A percentile compares a stretch with the other conserved stretches of the same genome.
These are phyloP conservation scores for Boletellus deceptivus DNA, from an alignment of 1,284 basidiomycete species.

Conservation along the genomic window DNA sequence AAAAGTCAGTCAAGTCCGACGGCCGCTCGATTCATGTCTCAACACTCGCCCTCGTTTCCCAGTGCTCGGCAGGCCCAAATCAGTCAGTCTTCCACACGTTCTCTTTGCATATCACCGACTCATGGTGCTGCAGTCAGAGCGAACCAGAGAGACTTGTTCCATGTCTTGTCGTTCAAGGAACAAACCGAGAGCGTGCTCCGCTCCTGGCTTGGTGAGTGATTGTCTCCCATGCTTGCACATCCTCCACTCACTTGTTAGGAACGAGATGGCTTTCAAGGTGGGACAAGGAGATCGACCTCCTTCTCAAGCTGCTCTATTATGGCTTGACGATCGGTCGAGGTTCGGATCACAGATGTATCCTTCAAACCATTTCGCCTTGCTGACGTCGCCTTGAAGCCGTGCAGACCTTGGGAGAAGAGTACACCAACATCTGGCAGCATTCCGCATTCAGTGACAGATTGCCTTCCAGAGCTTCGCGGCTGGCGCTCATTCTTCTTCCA, in stretches of 20 bases:
- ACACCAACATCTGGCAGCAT: constrained; percentile 82
- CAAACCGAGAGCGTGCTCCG: constrained; percentile 75
- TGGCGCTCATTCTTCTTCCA: constrained; percentile 63
- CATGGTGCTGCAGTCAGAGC: constrained; percentile 62
- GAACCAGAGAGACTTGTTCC: constrained; percentile 81
- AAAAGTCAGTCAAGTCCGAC: constrained; percentile 5
- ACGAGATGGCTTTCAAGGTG: constrained; percentile 81
- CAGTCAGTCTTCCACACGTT: constrained; percentile 48
- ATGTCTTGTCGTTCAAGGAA: constrained; percentile 72
- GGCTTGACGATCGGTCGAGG: constrained; percentile 76
- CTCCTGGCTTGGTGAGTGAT: constrained; percentile 68
- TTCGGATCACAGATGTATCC: constrained; percentile 30
- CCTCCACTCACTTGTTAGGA: constrained; percentile 46
- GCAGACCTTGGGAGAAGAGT: constrained; percentile 89
- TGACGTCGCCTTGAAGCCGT: constrained; percentile 45
- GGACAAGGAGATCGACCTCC: constrained; percentile 76
- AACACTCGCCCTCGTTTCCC: constrained; percentile 52
- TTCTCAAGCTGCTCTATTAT: constrained; percentile 73
- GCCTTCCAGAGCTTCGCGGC: constrained; percentile 46
- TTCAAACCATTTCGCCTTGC: constrained; percentile 1
- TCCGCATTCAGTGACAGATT: constrained; percentile 40
- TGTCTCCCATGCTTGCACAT: neutral
- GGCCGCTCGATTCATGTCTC: constrained; percentile 21
- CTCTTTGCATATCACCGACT: neutral
- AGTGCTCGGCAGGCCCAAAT: constrained; percentile 83